Percentiles rank a stretch among this genome's conserved stretches.
Conservation (phyloP, 2,329 filamentous ascomycete species). For the Didymella lethalis region DNA sequence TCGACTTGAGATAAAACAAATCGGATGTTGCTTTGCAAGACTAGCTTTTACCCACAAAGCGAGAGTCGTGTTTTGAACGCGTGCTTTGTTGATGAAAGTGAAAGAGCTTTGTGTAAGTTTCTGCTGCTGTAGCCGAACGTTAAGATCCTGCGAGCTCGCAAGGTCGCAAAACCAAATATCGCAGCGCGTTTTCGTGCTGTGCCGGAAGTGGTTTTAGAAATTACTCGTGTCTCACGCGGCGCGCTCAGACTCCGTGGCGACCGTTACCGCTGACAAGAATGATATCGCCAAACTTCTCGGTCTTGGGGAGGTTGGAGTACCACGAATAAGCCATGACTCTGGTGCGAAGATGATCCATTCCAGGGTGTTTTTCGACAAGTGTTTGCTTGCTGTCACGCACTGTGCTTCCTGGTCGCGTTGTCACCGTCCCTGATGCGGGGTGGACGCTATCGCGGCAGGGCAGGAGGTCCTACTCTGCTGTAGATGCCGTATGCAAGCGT, state of each 20-base stretch:
- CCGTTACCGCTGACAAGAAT: slow-evolving; percentile 32
- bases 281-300: slow-evolving; percentile 34
- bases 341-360: slow-evolving; percentile 31
- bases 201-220: slow-evolving; percentile 2
- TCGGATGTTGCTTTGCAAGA: not conserved
- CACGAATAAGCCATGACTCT: slow-evolving; percentile 39
- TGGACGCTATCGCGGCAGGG: slow-evolving; percentile 24
- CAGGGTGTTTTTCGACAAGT: slow-evolving; percentile 20
- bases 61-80: slow-evolving; percentile 1
- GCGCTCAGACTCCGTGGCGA: slow-evolving; percentile 34
- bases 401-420: slow-evolving; percentile 6
- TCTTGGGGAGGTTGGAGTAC: slow-evolving; percentile 34
- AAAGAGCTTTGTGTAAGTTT: not conserved
- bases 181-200: slow-evolving; percentile 2
- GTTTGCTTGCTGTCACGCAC: slow-evolving; percentile 13
- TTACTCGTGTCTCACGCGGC: slow-evolving; percentile 9
- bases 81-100: slow-evolving; percentile 13
- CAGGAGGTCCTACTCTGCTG: slow-evolving; percentile 29
- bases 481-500: slow-evolving; percentile 19
- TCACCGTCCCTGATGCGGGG: slow-evolving; percentile 29
- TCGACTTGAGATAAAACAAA: not conserved
- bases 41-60: slow-evolving; percentile 1
- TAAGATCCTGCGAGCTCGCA: not conserved
- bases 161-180: not conserved
- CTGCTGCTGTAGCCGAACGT: not conserved